Base-by-base conservation (phyloP, 2,329 filamentous ascomycete species). In the Fusarium nygamai region DNA sequence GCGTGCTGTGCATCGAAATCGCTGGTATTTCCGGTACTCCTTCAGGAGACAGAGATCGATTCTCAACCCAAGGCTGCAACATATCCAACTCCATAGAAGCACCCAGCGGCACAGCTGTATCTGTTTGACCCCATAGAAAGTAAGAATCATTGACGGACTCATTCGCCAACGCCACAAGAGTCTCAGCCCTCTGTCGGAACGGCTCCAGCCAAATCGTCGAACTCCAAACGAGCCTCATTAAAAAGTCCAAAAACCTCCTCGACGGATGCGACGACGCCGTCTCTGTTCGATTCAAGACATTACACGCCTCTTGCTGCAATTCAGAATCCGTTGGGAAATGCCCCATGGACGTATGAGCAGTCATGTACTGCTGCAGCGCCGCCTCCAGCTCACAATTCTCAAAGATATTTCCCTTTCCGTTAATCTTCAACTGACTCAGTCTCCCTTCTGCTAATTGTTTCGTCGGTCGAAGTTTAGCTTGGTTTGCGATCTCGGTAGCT, bases 311-410 rank as follows among this genome's bases (percentile, higher is more conserved):
- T 14, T 76, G 73, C 5, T 75, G 73, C 1, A 75, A 14, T 12
- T 76, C 73, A 1, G 73, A 58, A 24, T 76, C 73, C 0, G 73
- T 76, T 0, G 73, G 63, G 1, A 71, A 43, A 8, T 74, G 70
- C 3, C 73, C 73, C 36, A 71, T 46, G 1, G 66, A 67, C 11
- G 54, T 57, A 31, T 75, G 61, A 5, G 63, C 57, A 4, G 70
- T 36, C 51, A 75, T 60, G 13, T 76, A 71, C 6, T 73, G 73
- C 7, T 70, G 61, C 2, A 75, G 8, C 2, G 73, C 20, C 11
- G 71, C 48, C 24, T 75, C 73, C 2, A 76, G 61, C 46, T 75
- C 73, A 3, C 73, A 75, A 5, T 74, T 74, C 34, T 74, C 72
- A 53, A 74, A 74, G 2, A 74, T 75, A 13, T 73, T 73, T 4